Base-by-base conservation (phyloP, 495 filamentous ascomycete genomes). In the Pyronema domesticum region DNA sequence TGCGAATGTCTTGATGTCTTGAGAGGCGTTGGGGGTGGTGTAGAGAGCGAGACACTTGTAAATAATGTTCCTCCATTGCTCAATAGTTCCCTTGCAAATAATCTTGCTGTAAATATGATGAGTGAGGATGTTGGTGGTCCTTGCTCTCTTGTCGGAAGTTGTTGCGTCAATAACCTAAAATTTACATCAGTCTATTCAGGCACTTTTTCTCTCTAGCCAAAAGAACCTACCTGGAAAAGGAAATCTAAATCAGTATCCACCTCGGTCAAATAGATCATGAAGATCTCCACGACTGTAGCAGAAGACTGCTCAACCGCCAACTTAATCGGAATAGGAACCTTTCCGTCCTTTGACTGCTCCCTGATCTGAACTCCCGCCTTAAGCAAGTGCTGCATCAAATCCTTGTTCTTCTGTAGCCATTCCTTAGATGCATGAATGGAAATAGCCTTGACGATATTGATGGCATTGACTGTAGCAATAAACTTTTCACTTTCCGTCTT, bases 1-100 rank as follows among this genome's bases (percentile, higher is more conserved):
- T 7, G 87, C 76, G 65, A 94, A 99, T 33, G 86, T 89, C 67
- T 96, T 96, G 39, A 82, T 84, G 71, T 82, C 85, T 65, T 95
- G 88, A 0, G 81, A 78, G 9, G 83, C 82, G 45, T 72, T 76
- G 51, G 80, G 82, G 19, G 80, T 77, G 30, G 85, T 80, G 64
- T 95, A 98, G 1, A 93, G 73, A 44, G 95, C 88, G 35, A 96
- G 77, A 60, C 86, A 94, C 40, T 85, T 79, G 65, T 87, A 79
- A 15, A 96, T 78, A 9, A 93, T 76, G 4, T 79, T 80, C 54
- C 84, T 82, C 74, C 89, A 87, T 65, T 87, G 94, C 39, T 95
- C 88, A 47, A 91, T 80, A 3, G 86, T 89, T 40, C 86, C 80
- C 60, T 76, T 88, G 55, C 74, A 81, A 40, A 96, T 85, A 61